These are phyloP conservation scores for Macrolepiota albuminosa DNA, from an alignment of 768 basidiomycete genomes.

Conservation along the genomic window DNA sequence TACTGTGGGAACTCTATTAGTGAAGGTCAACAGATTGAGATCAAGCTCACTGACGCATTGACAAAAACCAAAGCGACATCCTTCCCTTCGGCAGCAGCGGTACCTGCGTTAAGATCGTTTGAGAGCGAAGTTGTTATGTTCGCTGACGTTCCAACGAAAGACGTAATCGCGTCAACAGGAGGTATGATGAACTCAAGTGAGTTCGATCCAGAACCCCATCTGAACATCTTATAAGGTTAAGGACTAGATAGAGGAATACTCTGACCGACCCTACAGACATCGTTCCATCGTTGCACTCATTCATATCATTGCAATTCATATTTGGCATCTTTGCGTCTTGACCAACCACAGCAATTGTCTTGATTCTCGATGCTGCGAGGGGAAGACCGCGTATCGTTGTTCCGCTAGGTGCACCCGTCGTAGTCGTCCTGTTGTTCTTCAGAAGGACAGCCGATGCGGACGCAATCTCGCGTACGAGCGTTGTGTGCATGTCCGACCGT, in stretches of 20 bases:
- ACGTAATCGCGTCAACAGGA: conserved; percentile 41
- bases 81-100: conserved; percentile 37
- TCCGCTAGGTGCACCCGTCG: conserved; percentile 27
- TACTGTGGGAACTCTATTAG: conserved; percentile 24
- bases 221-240: conserved; percentile 11
- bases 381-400: conserved; percentile 38
- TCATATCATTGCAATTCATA: conserved; percentile 41
- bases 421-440: conserved; percentile 51
- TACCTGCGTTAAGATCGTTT: conserved; percentile 35
- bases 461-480: conserved; percentile 58
- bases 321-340: conserved; percentile 53
- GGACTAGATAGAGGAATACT: conserved; percentile 11
- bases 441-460: conserved; percentile 62
- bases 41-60: conserved; percentile 37
- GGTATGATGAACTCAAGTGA: conserved; percentile 40
- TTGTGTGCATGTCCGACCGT: conserved; percentile 38
- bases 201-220: conserved; percentile 50
- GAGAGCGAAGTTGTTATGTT: conserved; percentile 38
- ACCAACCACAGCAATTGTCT: conserved; percentile 54
- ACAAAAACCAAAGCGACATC: conserved; percentile 60
- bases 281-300: conserved; percentile 52
- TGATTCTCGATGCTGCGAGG: conserved; percentile 41
- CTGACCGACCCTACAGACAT: conserved; percentile 52
- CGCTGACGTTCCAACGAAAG: conserved; percentile 33
- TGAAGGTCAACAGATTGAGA: neutral